Evolutionary conservation across 2,329 filamentous ascomycete species (phyloP).

Genomic region (Ophiosphaerella korrae): DNA sequence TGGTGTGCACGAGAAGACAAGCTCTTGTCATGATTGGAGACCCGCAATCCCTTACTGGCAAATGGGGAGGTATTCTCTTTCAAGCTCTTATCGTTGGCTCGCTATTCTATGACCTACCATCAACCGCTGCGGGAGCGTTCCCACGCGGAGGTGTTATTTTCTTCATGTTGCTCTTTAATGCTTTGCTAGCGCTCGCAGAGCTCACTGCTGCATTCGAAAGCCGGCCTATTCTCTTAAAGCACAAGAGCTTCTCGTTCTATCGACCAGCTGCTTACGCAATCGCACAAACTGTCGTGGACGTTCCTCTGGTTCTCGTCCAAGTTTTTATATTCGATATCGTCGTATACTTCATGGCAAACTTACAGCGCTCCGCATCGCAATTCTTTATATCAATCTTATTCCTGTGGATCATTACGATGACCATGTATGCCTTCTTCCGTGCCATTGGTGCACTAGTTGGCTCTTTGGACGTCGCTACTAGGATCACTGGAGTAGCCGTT

Average conservation of each 20-base stretch:
- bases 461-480: slow-evolving; percentile 45
- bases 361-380: slow-evolving; percentile 62
- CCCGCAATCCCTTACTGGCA: slow-evolving; percentile 55
- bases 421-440: slow-evolving; percentile 51
- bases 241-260: slow-evolving; percentile 73
- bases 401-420: slow-evolving; percentile 61
- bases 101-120: slow-evolving; percentile 60
- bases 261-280: slow-evolving; percentile 65
- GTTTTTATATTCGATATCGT: slow-evolving; percentile 64
- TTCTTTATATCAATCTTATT: slow-evolving; percentile 68
- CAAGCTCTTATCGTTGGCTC: slow-evolving; percentile 49
- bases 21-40: slow-evolving; percentile 62
- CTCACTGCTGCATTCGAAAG: slow-evolving; percentile 65
- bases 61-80: slow-evolving; percentile 49
- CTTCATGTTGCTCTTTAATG: slow-evolving; percentile 67
- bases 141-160: slow-evolving; percentile 66
- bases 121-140: slow-evolving; percentile 61
- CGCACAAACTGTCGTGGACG: slow-evolving; percentile 62
- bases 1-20: slow-evolving; percentile 47
- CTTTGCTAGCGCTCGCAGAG: slow-evolving; percentile 65
- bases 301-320: slow-evolving; percentile 63
- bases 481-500: slow-evolving; percentile 49
- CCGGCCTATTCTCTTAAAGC: slow-evolving; percentile 70
- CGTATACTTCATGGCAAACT: slow-evolving; percentile 66
- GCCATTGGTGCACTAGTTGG: slow-evolving; percentile 44